Evolutionary conservation across 192 early-diverging fungal species (phyloP), one percentile per base, ranked within the genome.

Genomic region (Dissophora ornata): DNA sequence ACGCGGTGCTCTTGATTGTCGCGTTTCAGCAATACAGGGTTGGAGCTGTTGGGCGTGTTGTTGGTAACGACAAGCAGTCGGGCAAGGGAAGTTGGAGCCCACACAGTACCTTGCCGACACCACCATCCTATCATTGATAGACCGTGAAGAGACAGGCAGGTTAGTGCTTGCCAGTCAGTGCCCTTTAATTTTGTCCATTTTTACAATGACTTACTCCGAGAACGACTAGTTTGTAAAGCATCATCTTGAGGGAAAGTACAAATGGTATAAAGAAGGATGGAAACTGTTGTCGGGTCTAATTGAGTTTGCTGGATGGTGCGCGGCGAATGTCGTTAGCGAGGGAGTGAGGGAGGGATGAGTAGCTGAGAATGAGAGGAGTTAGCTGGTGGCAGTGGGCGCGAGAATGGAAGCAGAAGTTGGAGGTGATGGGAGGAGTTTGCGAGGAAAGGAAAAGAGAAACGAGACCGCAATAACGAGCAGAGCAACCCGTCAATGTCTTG

Each of bases 61-160:
- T n/a, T n/a, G n/a, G n/a, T n/a, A n/a, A n/a, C n/a, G n/a, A n/a
- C n/a, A n/a, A n/a, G n/a, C n/a, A n/a, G n/a, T n/a, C n/a, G n/a
- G n/a, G n/a, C n/a, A n/a, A n/a, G n/a, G n/a, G n/a, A n/a, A n/a
- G n/a, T n/a, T n/a, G n/a, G n/a, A n/a, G n/a, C n/a, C n/a, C n/a
- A n/a, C n/a, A n/a, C n/a, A n/a, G 16, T 79, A 82, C 80, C 69
- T 82, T 82, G 46, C 80, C 80, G 49, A 78, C 74, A 64, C 74
- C 80, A 42, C 74, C 74, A 51, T 73, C 80, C 71, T 75, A 62
- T n/a, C 18, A 51, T 16, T 12, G 25, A 25, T 59, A 21, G 15
- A 41, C 25, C 6, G 18, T 41, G 25, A 26, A 58, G 8, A 58
- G 41, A 44, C 3, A 58, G 13, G 18, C 5, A 56, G 24, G 26